Evolutionary conservation across 1,284 basidiomycete genomes (phyloP), one percentile per base, ranked within the genome.

Genomic region (Trichosporon coremiiforme): DNA sequence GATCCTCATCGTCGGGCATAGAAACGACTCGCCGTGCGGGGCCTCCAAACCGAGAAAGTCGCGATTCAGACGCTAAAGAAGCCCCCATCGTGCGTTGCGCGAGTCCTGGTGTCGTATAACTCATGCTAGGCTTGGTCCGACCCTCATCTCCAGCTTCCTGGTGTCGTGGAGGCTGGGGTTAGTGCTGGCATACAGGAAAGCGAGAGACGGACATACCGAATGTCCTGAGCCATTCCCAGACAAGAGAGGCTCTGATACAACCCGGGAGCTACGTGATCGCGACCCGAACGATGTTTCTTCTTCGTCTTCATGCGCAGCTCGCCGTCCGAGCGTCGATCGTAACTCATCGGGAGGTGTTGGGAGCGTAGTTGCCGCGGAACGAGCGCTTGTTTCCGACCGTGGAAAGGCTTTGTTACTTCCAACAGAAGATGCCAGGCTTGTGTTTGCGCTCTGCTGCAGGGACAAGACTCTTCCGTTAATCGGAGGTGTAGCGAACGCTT

Each of bases 21-120:
- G 47, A 53, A 9, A 78, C 68, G 1, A 78, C 76, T 31, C 81
- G 70, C 20, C 80, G 73, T 1, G 81, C 80, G 20, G 81, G 81
- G 1, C 81, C 81, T 2, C 81, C 81, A 64, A 82, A 82, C 25
- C 78, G 71, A 2, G 80, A 79, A 6, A 82, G 73, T 33, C 57
- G 57, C 9, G 57, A 60, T 33, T 73, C 75, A 0, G 81, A 78
- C 2, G 80, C 78, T 1, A 74, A 64, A 3, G 74, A 66, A 9
- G 75, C 35, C 4, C 67, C 65, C 22, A 81, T 29, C 0, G 74
- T 78, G 12, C 81, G 65, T 17, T 79, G 78, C 0, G 75, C 64
- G 5, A 77, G 17, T 1, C 77, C 80, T 0, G 81, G 80, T 0
- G 80, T 81, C 13, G 75, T 74, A 41, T 70, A 77, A 20, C 41